phyloP scores from a whole-genome alignment of 2,329 filamentous ascomycete species.

The Diaporthe humulicola region DNA sequence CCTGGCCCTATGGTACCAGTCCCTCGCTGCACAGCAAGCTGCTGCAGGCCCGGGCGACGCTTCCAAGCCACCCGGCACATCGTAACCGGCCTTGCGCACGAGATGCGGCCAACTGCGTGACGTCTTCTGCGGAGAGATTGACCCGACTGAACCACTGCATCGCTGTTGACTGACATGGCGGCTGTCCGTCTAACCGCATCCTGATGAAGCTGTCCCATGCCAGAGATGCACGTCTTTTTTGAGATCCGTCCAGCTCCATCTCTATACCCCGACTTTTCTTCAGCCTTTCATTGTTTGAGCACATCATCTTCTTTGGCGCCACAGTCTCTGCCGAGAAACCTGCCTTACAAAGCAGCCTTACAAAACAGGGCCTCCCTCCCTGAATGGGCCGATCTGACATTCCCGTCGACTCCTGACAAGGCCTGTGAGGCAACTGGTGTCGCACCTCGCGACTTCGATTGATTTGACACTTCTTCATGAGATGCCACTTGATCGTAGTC shows the following conservation, averaged over 20 bases:
- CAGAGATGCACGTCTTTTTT: conserved; percentile 28
- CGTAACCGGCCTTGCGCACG: conserved; percentile 35
- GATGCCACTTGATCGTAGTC: conserved; percentile 38
- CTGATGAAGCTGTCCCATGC: conserved; percentile 39
- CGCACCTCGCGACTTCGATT: conserved; percentile 32
- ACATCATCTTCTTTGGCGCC: conserved; percentile 24
- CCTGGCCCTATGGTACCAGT: conserved; percentile 84
- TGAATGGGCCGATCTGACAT: conserved; percentile 29
- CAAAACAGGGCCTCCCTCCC: conserved; percentile 23
- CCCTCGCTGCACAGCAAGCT: conserved; percentile 56
- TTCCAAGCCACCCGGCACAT: conserved; percentile 40
- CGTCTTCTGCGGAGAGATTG: conserved; percentile 37
- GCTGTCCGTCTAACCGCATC: conserved; percentile 36
- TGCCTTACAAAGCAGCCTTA: conserved; percentile 9
- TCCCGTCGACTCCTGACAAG: conserved; percentile 32
- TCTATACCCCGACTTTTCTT: conserved; percentile 33
- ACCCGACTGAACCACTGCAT: conserved; percentile 36
- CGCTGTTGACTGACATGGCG: conserved; percentile 39
- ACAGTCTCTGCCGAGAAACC: conserved; percentile 5
- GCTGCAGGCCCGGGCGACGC: conserved; percentile 40
- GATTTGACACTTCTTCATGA: conserved; percentile 32
- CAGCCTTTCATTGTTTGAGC: conserved; percentile 38
- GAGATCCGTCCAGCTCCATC: conserved; percentile 34
- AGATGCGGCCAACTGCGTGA: conserved; percentile 34
- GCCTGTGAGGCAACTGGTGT: conserved; percentile 31